These are phyloP conservation scores for Acer saccharum DNA, from an alignment of 345 rosid species.

Conservation along the genomic window DNA sequence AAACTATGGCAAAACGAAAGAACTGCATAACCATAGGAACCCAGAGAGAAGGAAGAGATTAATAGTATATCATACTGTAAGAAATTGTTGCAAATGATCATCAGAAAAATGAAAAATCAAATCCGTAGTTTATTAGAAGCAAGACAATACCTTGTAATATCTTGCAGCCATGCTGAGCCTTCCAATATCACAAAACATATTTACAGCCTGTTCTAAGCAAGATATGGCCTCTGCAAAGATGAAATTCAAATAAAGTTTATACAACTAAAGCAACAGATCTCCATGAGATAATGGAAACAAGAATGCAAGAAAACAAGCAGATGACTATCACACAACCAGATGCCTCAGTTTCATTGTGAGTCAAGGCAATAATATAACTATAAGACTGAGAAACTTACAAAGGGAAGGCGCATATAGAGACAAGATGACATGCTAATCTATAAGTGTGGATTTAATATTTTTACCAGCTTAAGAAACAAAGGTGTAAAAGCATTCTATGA, in stretches of 20 bases:
- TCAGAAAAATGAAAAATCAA: not conserved
- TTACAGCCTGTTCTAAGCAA: constrained; percentile 86
- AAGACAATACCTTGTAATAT: constrained; percentile 74
- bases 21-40: not conserved
- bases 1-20: constrained; percentile 5
- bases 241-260: constrained; percentile 10
- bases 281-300: not conserved
- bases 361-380: not conserved
- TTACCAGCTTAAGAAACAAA: not conserved
- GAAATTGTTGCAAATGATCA: not conserved
- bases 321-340: not conserved
- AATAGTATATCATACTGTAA: not conserved
- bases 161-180: constrained; percentile 99
- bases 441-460: not conserved
- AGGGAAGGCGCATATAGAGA: not conserved
- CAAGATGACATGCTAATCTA: not conserved
- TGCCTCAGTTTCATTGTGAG: not conserved
- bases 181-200: constrained; percentile 85
- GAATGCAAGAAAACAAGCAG: not conserved
- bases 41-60: not conserved
- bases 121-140: constrained; percentile 2
- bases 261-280: not conserved
- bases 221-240: constrained; percentile 77
- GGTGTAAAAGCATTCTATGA: not conserved
- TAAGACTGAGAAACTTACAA: not conserved